These are phyloP conservation scores for Azolla pinnata DNA, from an alignment of 75 land plant genomes.

Conservation along the genomic window DNA sequence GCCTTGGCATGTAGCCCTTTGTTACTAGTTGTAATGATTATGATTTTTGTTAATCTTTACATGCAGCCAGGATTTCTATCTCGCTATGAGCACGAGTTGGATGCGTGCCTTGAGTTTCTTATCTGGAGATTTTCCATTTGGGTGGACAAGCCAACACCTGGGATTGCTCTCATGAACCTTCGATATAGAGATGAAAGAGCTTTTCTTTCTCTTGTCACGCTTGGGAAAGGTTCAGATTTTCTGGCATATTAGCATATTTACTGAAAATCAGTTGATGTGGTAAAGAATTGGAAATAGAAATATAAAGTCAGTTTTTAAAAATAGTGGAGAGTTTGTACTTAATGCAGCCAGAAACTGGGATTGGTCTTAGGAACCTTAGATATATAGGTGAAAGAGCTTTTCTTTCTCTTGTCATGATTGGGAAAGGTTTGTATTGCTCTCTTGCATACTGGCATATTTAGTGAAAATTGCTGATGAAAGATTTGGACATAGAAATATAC, in stretches of 20 bases:
- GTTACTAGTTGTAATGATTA: not conserved
- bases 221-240: conserved; percentile 27
- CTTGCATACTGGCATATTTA: too few relatives aligned
- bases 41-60: not conserved
- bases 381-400: conserved; percentile 69
- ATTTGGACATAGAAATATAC: too few relatives aligned
- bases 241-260: too few relatives aligned
- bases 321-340: too few relatives aligned
- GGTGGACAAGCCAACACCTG: conserved; percentile 97
- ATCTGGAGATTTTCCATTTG: conserved; percentile 96
- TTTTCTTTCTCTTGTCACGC: conserved; percentile 8
- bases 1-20: too few relatives aligned
- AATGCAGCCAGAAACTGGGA: too few relatives aligned
- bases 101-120: conserved; percentile 87
- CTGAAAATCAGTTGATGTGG: too few relatives aligned
- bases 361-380: conserved; percentile 90
- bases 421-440: conserved; percentile 30
- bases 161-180: conserved; percentile 91
- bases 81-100: conserved; percentile 90
- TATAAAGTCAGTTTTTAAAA: too few relatives aligned
- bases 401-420: conserved; percentile 8
- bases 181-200: conserved; percentile 80
- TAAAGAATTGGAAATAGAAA: too few relatives aligned
- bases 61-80: conserved; percentile 84
- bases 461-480: too few relatives aligned